These are phyloP conservation scores for Penicillium fuscoglaucum DNA, from an alignment of 2,329 filamentous ascomycete genomes.

Conservation along the genomic window DNA sequence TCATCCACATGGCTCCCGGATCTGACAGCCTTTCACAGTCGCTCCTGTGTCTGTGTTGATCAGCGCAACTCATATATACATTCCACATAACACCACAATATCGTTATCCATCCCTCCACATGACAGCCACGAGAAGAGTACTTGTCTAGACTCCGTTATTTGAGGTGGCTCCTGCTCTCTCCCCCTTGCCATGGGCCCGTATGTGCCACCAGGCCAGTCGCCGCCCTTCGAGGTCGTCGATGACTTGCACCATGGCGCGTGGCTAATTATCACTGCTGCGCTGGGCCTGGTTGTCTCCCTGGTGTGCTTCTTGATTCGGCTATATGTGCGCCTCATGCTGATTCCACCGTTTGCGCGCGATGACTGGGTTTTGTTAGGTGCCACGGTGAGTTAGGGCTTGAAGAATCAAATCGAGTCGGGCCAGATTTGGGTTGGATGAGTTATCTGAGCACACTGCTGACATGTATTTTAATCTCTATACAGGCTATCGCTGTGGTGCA, in stretches of 20 bases:
- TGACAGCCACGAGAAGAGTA: not conserved
- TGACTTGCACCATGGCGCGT: slow-evolving; percentile 41
- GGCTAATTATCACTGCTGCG: slow-evolving; percentile 41
- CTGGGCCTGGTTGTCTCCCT: slow-evolving; percentile 41
- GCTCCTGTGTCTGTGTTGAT: not conserved
- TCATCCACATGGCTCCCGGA: slow-evolving; percentile 3
- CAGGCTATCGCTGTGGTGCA: slow-evolving; percentile 36
- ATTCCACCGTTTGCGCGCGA: slow-evolving; percentile 36
- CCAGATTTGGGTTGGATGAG: not conserved
- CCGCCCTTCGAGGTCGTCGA: slow-evolving; percentile 43
- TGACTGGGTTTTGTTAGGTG: slow-evolving; percentile 35
- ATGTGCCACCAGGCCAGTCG: slow-evolving; percentile 37
- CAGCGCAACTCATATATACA: not conserved
- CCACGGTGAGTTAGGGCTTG: slow-evolving; percentile 29
- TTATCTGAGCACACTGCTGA: not conserved
- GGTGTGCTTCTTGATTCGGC: slow-evolving; percentile 37
- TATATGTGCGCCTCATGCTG: slow-evolving; percentile 39
- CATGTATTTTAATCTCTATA: too few species aligned
- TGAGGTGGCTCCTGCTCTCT: not conserved
- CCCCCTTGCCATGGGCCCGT: slow-evolving; percentile 28
- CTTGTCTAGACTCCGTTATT: not conserved
- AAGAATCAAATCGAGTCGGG: not conserved
- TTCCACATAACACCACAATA: not conserved
- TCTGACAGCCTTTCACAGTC: not conserved
- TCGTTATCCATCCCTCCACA: not conserved